Evolutionary conservation across 495 filamentous ascomycete genomes (phyloP), one percentile per base, ranked within the genome.

Genomic region (Xylaria flabelliformis): DNA sequence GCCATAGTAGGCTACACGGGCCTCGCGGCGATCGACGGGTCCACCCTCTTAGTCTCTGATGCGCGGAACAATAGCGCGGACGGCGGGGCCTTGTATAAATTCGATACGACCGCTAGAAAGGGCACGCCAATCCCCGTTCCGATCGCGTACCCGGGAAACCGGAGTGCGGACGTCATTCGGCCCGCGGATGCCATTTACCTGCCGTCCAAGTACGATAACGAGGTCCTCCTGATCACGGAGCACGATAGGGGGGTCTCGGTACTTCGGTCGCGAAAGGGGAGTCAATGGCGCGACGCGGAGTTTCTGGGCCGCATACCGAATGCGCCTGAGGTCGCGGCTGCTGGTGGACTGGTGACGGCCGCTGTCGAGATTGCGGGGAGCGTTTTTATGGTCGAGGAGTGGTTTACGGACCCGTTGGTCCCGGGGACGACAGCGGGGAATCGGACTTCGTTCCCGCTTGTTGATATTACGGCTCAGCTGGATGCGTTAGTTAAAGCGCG

Each of bases 141-240:
- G 0, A 73, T 77, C 5, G 2, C 65, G 65, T 67, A 67, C 6
- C 34, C 65, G 0, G 34, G 36, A 1, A 44, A 44, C 12, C 7
- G 9, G n/a, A 55, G 26, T 0, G 41, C 65, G 10, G 72, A 68
- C n/a, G 29, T 73, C 29, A 74, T 74, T 39, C 29, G 63, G 34
- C 72, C 77, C 41, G 69, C 70, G 15, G 82, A 83, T 58, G 81
- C 79, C 26, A 75, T 83, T 6, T 80, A 81, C 42, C 70, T 82
- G 50, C 81, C 81, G 34, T 74, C 77, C 0, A 80, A 75, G 70
- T 84, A 81, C 59, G 67, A 70, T 7, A 79, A 80, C 15, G 79
- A 53, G 0, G 81, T 83, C 7, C 64, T 82, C 51, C 73, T 84
- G 41, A 50, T 69, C 42, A 73, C 78, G 24, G 76, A 77, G 67